Evolutionary conservation across 2,329 filamentous ascomycete species (phyloP), one percentile per base, ranked within the genome.

Genomic region (Ophiosphaerella korrae): DNA sequence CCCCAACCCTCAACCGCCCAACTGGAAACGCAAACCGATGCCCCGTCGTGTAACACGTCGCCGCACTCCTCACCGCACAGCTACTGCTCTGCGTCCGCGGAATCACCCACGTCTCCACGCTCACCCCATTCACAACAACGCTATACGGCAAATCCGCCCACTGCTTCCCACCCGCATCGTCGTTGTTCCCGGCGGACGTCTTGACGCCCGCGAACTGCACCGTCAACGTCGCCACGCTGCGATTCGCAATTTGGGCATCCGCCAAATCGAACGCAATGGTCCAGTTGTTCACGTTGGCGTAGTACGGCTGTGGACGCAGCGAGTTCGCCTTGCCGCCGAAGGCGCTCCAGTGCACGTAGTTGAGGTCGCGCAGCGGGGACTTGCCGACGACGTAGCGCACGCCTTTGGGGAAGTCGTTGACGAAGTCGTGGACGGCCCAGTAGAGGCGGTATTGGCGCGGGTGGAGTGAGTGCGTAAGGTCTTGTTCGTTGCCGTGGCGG

Each of bases 291-390:
- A 57, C 53, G 37, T 55, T 66, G 38, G 44, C 54, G 82, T 79
- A 68, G 46, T 37, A 45, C 72, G 42, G 76, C 38, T 77, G 70
- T 1, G 75, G 68, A 0, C 81, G 75, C 2, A 76, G 41, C 3
- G 67, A 77, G 66, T 84, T 81, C 1, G 75, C 81, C 24, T 80
- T 73, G 1, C 82, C 81, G 1, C 84, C 84, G 58, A 85, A 87
- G 7, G 84, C 83, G 49, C 80, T 82, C 85, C 84, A 88, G 64
- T 88, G 85, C 3, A 87, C 80, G 48, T 86, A 86, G 68, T 88
- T 88, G 52, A 85, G 75, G 58, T 85, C 82, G 9, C 71, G 66
- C 14, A 74, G 74, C 23, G 82, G 68, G 52, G 77, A 80, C 62
- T 78, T 68, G 8, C 84, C 84, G 1, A 88, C 78, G 12, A 78